Evolutionary conservation across 768 basidiomycete genomes (phyloP).

Genomic region (Boletus rubescentipes): DNA sequence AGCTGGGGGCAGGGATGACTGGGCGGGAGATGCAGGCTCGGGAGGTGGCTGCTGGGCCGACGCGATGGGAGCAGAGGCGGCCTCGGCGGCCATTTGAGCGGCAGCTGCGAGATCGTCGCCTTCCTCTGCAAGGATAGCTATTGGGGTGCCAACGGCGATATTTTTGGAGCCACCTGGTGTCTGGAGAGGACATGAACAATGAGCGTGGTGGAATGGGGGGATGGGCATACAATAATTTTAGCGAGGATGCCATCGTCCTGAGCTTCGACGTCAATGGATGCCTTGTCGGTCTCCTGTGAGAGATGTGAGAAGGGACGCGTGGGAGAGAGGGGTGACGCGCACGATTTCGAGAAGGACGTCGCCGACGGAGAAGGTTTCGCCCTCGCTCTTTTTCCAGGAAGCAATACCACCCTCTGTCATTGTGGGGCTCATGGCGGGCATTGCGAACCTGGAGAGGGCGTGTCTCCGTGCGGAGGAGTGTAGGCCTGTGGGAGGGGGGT

Average conservation of each 20-base stretch:
- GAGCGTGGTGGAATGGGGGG: neutral
- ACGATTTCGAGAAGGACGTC: slow-evolving; percentile 98
- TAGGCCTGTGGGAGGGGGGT: slow-evolving; percentile 52
- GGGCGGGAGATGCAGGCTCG: slow-evolving; percentile 42
- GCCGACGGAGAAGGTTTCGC: slow-evolving; percentile 83
- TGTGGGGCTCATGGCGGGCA: slow-evolving; percentile 99
- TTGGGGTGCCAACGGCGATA: slow-evolving; percentile 81
- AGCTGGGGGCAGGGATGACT: slow-evolving; percentile 35
- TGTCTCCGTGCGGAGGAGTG: slow-evolving; percentile 76
- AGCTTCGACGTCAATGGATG: slow-evolving; percentile 98
- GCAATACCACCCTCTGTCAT: slow-evolving; percentile 99
- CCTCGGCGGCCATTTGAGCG: slow-evolving; percentile 66
- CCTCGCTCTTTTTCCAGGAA: slow-evolving; percentile 96
- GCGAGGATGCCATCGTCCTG: slow-evolving; percentile 96
- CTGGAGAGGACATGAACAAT: slow-evolving; percentile 39
- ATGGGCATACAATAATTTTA: slow-evolving; percentile 86
- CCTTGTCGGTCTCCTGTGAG: slow-evolving; percentile 97
- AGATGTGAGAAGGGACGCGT: slow-evolving; percentile 7
- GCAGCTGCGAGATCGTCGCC: slow-evolving; percentile 92
- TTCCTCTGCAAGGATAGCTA: slow-evolving; percentile 92
- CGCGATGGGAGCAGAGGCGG: slow-evolving; percentile 40
- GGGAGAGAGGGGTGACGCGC: slow-evolving; percentile 27
- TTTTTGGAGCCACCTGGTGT: slow-evolving; percentile 82
- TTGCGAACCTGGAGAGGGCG: slow-evolving; percentile 85
- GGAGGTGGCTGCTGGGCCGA: slow-evolving; percentile 38